Evolutionary conservation across 352 stramenopile species (phyloP).

Genomic region (Pythium angustatum): DNA sequence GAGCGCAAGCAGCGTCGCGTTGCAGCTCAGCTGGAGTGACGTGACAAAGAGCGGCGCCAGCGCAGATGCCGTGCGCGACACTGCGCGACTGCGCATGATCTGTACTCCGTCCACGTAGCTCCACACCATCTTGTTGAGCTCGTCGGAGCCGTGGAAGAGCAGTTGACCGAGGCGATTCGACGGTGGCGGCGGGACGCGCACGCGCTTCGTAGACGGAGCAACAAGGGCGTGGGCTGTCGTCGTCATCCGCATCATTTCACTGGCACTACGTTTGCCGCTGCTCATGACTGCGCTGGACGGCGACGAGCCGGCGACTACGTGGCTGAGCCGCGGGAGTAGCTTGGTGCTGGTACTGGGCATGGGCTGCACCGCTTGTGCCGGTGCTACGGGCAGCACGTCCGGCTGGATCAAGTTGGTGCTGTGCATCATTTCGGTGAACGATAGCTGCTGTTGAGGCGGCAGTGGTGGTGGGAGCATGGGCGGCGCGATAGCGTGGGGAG

Average conservation of each 20-base stretch:
- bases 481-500: not conserved
- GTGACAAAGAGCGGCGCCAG: constrained; percentile 65
- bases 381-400: constrained; percentile 5
- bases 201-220: constrained; percentile 5
- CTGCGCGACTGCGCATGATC: constrained; percentile 67
- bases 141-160: constrained; percentile 63
- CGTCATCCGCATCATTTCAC: constrained; percentile 4
- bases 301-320: not conserved
- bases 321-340: not conserved
- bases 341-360: constrained; percentile 1
- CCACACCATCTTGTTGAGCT: constrained; percentile 75
- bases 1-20: constrained; percentile 63
- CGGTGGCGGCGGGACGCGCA: not conserved
- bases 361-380: not conserved
- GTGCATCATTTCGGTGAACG: constrained; percentile 30
- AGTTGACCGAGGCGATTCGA: constrained; percentile 40
- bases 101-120: constrained; percentile 75
- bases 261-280: constrained; percentile 17
- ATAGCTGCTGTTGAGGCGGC: not conserved
- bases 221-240: not conserved
- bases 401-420: constrained; percentile 2
- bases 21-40: constrained; percentile 81
- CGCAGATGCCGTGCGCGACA: constrained; percentile 47
- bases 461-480: not conserved
- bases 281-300: not conserved